Conservation (phyloP, 345 rosid species). For the Eucalyptus erythrocorys region DNA sequence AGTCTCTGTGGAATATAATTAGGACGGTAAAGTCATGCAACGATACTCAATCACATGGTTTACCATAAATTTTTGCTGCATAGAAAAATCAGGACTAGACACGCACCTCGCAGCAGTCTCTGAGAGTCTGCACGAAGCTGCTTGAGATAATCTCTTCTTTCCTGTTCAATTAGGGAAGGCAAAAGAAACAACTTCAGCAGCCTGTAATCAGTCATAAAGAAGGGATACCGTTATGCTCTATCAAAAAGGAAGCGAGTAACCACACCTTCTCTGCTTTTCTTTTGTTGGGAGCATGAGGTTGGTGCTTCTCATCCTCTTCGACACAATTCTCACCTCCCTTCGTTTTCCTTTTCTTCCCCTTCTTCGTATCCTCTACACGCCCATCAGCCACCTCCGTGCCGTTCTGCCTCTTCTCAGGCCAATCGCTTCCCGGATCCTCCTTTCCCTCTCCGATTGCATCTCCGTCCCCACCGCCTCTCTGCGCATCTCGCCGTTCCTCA, state of each 20-base stretch:
- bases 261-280: conserved; percentile 40
- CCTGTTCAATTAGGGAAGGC: conserved; percentile 17
- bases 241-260: not conserved
- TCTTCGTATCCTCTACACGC: conserved; percentile 1
- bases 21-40: not conserved
- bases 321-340: not conserved
- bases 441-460: conserved; percentile 6
- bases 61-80: too few relatives aligned
- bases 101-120: conserved; percentile 76
- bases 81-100: not conserved
- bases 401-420: not conserved
- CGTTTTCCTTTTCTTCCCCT: conserved; percentile 4
- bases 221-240: not conserved
- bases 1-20: conserved; percentile 28
- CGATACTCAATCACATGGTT: not conserved
- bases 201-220: not conserved
- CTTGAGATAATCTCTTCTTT: conserved; percentile 47
- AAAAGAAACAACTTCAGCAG: not conserved
- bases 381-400: not conserved
- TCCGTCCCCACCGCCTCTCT: not conserved
- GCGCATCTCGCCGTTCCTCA: conserved; percentile 13
- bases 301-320: conserved; percentile 19
- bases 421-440: not conserved
- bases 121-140: conserved; percentile 76
- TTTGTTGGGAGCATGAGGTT: conserved; percentile 20